Percentiles rank a stretch among this genome's conserved stretches.
Conservation (phyloP, 139 green algal species). For the Penium margaritaceum region DNA sequence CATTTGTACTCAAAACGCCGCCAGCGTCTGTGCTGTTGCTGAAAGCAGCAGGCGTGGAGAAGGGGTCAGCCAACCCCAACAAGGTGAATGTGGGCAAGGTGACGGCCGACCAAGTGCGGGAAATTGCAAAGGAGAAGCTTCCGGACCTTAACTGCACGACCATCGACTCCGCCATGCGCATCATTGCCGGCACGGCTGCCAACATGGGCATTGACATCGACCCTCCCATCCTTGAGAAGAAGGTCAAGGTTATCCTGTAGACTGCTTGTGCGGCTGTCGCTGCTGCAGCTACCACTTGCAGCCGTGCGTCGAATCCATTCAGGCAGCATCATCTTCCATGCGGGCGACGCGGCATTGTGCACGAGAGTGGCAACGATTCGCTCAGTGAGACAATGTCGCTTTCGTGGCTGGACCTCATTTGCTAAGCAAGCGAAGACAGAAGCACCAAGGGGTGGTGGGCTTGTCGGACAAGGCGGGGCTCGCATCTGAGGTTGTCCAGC, state of each 20-base stretch:
- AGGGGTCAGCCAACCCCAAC: conserved; percentile 72
- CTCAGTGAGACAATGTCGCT: no score
- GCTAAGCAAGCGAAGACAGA: no score
- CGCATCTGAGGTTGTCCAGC: no score
- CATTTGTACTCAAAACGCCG: conserved; percentile 97
- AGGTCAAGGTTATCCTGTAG: conserved; percentile 36
- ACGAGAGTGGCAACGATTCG: no score
- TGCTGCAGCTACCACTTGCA: no score
- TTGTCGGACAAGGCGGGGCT: no score
- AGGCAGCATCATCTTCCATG: no score
- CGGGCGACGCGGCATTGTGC: no score
- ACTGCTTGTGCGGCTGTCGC: no score
- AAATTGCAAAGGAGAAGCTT: conserved; percentile 95
- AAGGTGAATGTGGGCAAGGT: conserved; percentile 75
- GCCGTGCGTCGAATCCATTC: no score
- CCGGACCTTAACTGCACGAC: conserved; percentile 88
- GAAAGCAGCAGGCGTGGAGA: conserved; percentile 75
- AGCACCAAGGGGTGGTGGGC: no score
- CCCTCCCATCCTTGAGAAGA: conserved; percentile 36
- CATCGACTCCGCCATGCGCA: conserved; percentile 78
- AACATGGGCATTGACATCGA: conserved; percentile 87
- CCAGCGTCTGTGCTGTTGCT: conserved; percentile 87
- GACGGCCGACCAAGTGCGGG: conserved; percentile 76
- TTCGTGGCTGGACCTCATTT: no score
- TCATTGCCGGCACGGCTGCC: conserved; percentile 83